phyloP scores from a whole-genome alignment of 306 rosid genomes.

The Canavalia gladiata region DNA sequence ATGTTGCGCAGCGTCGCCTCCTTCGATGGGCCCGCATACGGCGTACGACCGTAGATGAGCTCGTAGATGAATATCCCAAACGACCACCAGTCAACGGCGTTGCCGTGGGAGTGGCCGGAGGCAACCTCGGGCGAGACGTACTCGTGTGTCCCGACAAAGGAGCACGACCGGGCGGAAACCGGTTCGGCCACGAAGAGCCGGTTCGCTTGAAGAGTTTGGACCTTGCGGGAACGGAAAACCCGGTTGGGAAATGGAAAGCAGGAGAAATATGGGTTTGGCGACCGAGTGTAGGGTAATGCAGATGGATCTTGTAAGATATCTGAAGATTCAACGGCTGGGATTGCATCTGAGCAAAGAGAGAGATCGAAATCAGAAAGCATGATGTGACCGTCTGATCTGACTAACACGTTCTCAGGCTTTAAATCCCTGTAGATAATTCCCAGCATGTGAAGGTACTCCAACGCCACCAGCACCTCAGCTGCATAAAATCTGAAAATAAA shows the following conservation, averaged over 20 bases:
- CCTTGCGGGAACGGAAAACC: slow-evolving; percentile 72
- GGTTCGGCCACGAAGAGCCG: slow-evolving; percentile 96
- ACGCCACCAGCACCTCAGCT: slow-evolving; percentile 85
- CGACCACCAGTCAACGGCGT: slow-evolving; percentile 99
- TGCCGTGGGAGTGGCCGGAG: slow-evolving; percentile 84
- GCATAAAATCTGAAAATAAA: slow-evolving; percentile 79
- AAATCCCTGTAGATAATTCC: slow-evolving; percentile 97
- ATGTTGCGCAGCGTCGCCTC: slow-evolving; percentile 76
- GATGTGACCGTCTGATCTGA: slow-evolving; percentile 98
- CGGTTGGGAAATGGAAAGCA: slow-evolving; percentile 68
- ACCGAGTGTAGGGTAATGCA: slow-evolving; percentile 52
- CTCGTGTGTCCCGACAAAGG: slow-evolving; percentile 96
- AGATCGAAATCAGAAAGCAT: slow-evolving; percentile 98
- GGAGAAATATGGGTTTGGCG: slow-evolving; percentile 59
- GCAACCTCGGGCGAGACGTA: slow-evolving; percentile 97
- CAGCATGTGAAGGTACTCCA: slow-evolving; percentile 97
- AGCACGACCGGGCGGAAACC: slow-evolving; percentile 80
- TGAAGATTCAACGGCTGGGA: slow-evolving; percentile 88
- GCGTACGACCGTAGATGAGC: slow-evolving; percentile 87
- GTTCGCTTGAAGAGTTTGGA: slow-evolving; percentile 68
- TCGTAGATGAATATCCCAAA: slow-evolving; percentile 89
- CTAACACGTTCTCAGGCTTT: slow-evolving; percentile 94
- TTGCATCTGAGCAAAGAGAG: slow-evolving; percentile 84
- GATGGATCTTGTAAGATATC: slow-evolving; percentile 53
- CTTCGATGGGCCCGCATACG: slow-evolving; percentile 81